Conservation (phyloP, 106 monocot genomes). For the Allium fistulosum region DNA sequence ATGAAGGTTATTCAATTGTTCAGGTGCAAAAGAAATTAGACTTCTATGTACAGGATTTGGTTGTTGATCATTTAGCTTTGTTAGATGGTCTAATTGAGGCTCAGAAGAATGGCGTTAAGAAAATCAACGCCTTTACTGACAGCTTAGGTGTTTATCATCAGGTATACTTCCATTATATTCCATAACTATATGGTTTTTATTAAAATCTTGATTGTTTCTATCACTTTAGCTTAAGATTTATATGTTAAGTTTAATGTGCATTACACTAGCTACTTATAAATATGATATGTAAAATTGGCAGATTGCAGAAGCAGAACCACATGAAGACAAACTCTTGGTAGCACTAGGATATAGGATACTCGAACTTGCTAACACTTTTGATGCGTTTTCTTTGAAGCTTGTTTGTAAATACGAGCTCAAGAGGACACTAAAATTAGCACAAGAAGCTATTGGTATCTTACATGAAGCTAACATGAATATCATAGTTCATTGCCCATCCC, state of each 20-base stretch:
- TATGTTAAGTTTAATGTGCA: no score
- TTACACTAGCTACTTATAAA: no score
- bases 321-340: slow-evolving; percentile 63
- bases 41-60: slow-evolving; percentile 60
- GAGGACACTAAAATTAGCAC: slow-evolving; percentile 48
- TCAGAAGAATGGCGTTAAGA: slow-evolving; percentile 30
- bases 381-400: slow-evolving; percentile 59
- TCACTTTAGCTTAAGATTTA: no score
- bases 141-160: slow-evolving; percentile 53
- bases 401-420: slow-evolving; percentile 39
- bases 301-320: slow-evolving; percentile 57
- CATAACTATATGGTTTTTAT: no score
- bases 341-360: slow-evolving; percentile 75
- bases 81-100: slow-evolving; percentile 91
- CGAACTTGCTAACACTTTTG: slow-evolving; percentile 65
- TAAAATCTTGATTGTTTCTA: no score
- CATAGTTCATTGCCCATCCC: slow-evolving; percentile 47
- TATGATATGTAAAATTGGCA: slow-evolving; percentile 12
- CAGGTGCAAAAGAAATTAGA: slow-evolving; percentile 91
- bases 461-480: not conserved
- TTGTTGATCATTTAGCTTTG: slow-evolving; percentile 72
- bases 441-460: slow-evolving; percentile 48
- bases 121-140: slow-evolving; percentile 70
- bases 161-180: slow-evolving; percentile 10
- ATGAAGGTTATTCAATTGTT: slow-evolving; percentile 24